phyloP scores from a whole-genome alignment of 768 basidiomycete species.

The Mycena metata region DNA sequence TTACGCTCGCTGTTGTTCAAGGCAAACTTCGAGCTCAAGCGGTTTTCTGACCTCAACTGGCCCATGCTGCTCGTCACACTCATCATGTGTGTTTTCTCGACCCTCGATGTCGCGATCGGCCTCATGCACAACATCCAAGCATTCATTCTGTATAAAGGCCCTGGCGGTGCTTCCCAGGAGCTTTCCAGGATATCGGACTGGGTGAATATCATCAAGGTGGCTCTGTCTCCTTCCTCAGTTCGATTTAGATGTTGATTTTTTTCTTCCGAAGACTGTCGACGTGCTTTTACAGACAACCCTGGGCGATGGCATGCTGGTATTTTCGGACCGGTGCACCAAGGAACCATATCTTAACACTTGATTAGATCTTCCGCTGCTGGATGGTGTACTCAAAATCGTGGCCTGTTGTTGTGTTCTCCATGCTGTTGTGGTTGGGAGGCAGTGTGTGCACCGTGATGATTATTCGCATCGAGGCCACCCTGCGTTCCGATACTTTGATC shows the following conservation, averaged over 20 bases:
- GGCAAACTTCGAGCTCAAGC: background rate
- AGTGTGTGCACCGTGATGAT: conserved; percentile 13
- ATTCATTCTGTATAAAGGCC: background rate
- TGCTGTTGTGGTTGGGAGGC: conserved; percentile 12
- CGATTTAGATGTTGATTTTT: background rate
- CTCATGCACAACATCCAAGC: conserved; percentile 15
- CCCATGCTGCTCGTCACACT: background rate
- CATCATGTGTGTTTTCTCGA: background rate
- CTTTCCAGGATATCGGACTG: conserved; percentile 8
- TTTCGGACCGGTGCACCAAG: too few species aligned
- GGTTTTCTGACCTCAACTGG: background rate
- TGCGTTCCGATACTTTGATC: background rate
- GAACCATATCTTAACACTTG: background rate
- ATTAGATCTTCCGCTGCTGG: conserved; percentile 29
- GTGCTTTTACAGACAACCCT: conserved; percentile 1
- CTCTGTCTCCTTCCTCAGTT: background rate
- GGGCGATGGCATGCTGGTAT: conserved; percentile 5
- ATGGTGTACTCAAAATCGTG: conserved; percentile 20
- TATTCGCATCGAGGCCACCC: conserved; percentile 6
- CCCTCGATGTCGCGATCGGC: conserved; percentile 13
- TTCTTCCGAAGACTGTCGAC: conserved; percentile 3
- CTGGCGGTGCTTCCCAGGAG: conserved; percentile 3
- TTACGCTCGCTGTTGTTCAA: conserved; percentile 7
- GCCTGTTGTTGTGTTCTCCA: conserved; percentile 1
- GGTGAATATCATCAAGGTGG: conserved; percentile 9